Evolutionary conservation across 1,284 basidiomycete genomes (phyloP).

Genomic region (Cerrena zonata): DNA sequence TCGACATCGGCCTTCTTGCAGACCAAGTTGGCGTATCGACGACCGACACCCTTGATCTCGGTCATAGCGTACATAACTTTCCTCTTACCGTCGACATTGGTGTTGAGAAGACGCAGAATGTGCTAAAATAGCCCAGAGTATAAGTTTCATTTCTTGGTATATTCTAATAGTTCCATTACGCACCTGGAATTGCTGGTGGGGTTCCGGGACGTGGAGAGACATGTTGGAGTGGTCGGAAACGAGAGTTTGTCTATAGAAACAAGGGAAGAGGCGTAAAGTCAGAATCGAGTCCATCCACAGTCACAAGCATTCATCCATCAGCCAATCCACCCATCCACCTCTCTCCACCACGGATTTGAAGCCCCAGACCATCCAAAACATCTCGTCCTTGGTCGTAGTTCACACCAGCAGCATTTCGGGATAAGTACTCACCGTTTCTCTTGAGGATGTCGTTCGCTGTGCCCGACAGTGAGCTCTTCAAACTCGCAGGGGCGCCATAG

Average conservation of each 20-base stretch:
- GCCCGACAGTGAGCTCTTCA: background rate
- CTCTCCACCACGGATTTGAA: constrained; percentile 2
- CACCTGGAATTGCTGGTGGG: constrained; percentile 90
- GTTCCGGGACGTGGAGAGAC: constrained; percentile 91
- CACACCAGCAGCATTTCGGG: background rate
- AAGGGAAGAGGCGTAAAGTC: background rate
- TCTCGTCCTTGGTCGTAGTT: background rate
- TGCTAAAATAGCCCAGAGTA: constrained; percentile 47
- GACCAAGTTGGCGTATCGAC: constrained; percentile 97
- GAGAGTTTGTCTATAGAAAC: background rate
- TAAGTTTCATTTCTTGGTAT: constrained; percentile 12
- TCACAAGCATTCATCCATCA: constrained; percentile 9
- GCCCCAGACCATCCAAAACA: background rate
- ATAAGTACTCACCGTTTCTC: constrained; percentile 5
- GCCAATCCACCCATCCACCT: constrained; percentile 15
- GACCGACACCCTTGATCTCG: constrained; percentile 99
- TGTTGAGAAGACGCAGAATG: constrained; percentile 98
- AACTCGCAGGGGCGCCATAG: background rate
- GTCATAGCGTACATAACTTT: constrained; percentile 98
- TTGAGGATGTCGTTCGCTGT: constrained; percentile 12
- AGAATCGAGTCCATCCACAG: background rate
- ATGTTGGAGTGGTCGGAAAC: constrained; percentile 36
- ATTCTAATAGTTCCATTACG: constrained; percentile 14
- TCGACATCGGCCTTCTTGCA: constrained; percentile 99
- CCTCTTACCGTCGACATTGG: constrained; percentile 98